These are phyloP conservation scores for Aureobasidium sp. DNA, from an alignment of 2,329 filamentous ascomycete species.

Conservation along the genomic window DNA sequence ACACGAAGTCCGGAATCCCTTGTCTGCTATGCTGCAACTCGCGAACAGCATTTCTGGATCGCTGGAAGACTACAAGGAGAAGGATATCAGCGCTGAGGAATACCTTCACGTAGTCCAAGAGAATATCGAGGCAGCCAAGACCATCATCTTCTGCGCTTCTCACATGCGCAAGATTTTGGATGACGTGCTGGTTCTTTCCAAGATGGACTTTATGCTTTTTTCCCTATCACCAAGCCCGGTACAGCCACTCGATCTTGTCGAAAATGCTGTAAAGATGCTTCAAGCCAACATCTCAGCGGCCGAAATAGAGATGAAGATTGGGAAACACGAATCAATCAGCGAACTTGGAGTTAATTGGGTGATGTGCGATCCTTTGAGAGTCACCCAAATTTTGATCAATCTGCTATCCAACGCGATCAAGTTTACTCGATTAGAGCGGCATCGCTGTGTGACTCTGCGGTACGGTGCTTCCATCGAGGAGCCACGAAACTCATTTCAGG, in stretches of 20 bases:
- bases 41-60: constrained; percentile 36
- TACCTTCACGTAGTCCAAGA: background rate
- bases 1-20: constrained; percentile 40
- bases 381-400: constrained; percentile 29
- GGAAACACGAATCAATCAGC: constrained; percentile 28
- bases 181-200: constrained; percentile 40
- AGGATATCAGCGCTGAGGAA: background rate
- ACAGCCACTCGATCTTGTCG: constrained; percentile 29
- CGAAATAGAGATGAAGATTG: constrained; percentile 29
- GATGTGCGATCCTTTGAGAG: constrained; percentile 24
- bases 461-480: constrained; percentile 28
- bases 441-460: constrained; percentile 19
- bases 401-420: constrained; percentile 27
- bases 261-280: constrained; percentile 32
- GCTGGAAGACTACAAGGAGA: constrained; percentile 18
- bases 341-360: constrained; percentile 27
- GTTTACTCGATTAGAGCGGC: constrained; percentile 19
- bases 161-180: constrained; percentile 35
- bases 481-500: constrained; percentile 26
- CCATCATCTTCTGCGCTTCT: background rate
- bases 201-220: constrained; percentile 26
- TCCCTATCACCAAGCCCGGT: constrained; percentile 35
- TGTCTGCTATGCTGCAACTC: constrained; percentile 39
- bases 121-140: constrained; percentile 19
- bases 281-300: constrained; percentile 31